Evolutionary conservation across 495 filamentous ascomycete genomes (phyloP).

Genomic region (Haplographium delicatum): DNA sequence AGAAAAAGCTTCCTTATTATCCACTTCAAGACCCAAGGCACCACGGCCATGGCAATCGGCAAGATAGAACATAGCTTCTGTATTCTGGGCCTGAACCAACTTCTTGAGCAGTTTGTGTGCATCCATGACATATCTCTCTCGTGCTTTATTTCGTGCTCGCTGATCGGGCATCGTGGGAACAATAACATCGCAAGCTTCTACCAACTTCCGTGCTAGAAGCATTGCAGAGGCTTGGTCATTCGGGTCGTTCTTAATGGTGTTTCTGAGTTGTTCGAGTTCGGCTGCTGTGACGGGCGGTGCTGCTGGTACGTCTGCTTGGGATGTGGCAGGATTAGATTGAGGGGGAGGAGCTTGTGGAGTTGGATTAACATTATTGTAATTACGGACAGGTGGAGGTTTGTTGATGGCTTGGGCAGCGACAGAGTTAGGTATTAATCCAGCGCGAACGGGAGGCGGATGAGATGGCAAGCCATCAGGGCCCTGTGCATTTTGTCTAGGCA

Average conservation of each 20-base stretch:
- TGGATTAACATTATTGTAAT: slow-evolving; percentile 51
- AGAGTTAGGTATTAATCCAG: slow-evolving; percentile 60
- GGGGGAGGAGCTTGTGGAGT: slow-evolving; percentile 28
- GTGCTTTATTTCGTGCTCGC: slow-evolving; percentile 65
- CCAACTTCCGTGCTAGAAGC: slow-evolving; percentile 72
- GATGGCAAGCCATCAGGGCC: slow-evolving; percentile 44
- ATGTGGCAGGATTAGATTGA: slow-evolving; percentile 27
- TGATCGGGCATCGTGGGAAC: slow-evolving; percentile 69
- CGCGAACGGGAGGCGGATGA: slow-evolving; percentile 76
- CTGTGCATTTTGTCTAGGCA: slow-evolving; percentile 32
- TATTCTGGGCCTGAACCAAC: slow-evolving; percentile 55
- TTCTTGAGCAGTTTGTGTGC: slow-evolving; percentile 89
- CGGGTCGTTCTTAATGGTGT: slow-evolving; percentile 60
- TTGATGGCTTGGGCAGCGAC: slow-evolving; percentile 40
- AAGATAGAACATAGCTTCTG: slow-evolving; percentile 90
- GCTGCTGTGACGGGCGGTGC: slow-evolving; percentile 62
- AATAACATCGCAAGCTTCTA: slow-evolving; percentile 76
- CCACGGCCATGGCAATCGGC: slow-evolving; percentile 87
- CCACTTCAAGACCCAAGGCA: slow-evolving; percentile 59
- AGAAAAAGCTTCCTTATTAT: slow-evolving; percentile 84
- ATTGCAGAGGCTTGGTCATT: slow-evolving; percentile 66
- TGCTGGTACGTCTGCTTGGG: slow-evolving; percentile 54
- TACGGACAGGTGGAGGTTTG: slow-evolving; percentile 63
- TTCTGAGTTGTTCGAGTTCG: slow-evolving; percentile 71
- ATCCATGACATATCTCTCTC: slow-evolving; percentile 79